Evolutionary conservation across 1,284 basidiomycete genomes (phyloP), one percentile per base, ranked within the genome.

Genomic region (Tilletia setariae): DNA sequence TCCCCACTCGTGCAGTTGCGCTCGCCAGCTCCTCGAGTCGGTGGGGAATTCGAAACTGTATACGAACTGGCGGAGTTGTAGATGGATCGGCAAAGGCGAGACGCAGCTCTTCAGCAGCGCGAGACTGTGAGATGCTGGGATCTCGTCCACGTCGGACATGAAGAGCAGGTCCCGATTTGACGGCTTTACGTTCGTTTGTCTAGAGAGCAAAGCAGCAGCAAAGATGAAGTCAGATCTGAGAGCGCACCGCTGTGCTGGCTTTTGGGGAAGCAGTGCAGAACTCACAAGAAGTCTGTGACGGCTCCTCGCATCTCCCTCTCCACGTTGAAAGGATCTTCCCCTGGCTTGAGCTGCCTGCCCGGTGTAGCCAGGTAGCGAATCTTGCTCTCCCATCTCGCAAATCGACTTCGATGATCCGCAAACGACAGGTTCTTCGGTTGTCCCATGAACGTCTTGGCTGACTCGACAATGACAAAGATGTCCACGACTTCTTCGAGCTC

Each of bases 91-190:
- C 21, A 79, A 71, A 1, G 86, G 86, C 72, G 87, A 87, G 61
- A 86, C 85, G 79, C 89, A 91, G n/a, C 84, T 77, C 68, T 86
- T 85, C 51, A 90, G 84, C 0, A 91, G 85, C 23, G 83, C 74
- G 9, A 90, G 79, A 16, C 89, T 88, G 69, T 87, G 85, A 19
- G 83, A 78, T 0, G 87, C 85, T 2, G 89, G 87, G 64, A 90
- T 86, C 81, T 90, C 89, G 80, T 90, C 90, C 16, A 90, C 84
- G 78, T 91, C 89, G 8, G 87, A 87, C 85, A 89, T 88, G 69
- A 90, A 79, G 40, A 90, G 86, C 40, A 90, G 83, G 28, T 61
- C 56, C 16, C 28, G 19, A 30, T 32, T 15, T 4, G 56, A 13
- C 15, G 56, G 56, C 30, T 61, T 25, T 32, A 61, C 56, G 19